Base-by-base conservation (phyloP, 805 yeast species). In the Monosporozyma yasuniensis region DNA sequence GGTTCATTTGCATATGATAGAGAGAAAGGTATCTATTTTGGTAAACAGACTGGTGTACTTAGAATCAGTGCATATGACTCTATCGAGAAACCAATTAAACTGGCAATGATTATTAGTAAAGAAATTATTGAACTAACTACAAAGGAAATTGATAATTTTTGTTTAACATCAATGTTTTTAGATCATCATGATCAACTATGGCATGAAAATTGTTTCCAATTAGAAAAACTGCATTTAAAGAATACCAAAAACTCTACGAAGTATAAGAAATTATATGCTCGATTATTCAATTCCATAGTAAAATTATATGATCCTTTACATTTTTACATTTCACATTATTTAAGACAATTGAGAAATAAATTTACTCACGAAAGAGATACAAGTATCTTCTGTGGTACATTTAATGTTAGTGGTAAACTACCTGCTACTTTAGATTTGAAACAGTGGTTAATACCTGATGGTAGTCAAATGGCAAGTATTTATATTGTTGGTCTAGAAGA, bases 191-290 rank as follows among this genome's bases (percentile, higher is more conserved):
- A 88, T 54, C 77, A 82, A 23, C 68, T 90, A 23, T 90, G 97
- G 97, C 93, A 95, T 6, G 96, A 90, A 62, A 89, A 89, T 64
- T 95, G 95, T 32, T 90, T 84, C 60, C 88, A 83, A 55, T 77
- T 90, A 30, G 80, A 89, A 3, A 82, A 81, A 59, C 85, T 88
- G 16, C 89, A 88, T 67, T 86, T 68, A 5, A 66, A 68, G 45
- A 64, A 70, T 35, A 46, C 60, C 10, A 66, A 68, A 38, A 64
- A 58, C 49, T 54, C 58, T 3, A 54, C 60, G 47, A 66, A 59
- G 49, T 63, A 54, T 50, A 60, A 49, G 53, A 65, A 55, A 55
- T 58, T 58, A 22, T 66, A 55, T 52, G 54, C 55, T 49, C 61
- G 52, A 21, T 49, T 67, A 27, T 61, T 67, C 43, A 54, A 57